phyloP scores from a whole-genome alignment of 2,329 filamentous ascomycete species.

The Arachnopeziza araneosa region DNA sequence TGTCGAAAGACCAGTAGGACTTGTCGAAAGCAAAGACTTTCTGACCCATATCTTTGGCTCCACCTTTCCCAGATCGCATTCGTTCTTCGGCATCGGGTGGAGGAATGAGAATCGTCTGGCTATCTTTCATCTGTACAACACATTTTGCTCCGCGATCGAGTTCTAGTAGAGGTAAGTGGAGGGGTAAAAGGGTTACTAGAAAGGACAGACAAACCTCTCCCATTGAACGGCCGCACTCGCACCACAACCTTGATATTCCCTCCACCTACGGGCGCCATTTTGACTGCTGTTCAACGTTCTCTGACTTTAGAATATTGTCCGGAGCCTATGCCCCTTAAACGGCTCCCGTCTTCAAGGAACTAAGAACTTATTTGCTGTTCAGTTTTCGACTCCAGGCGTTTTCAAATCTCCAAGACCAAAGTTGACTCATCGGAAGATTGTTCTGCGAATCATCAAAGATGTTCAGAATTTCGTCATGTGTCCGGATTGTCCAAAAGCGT shows the following conservation, averaged over 20 bases:
- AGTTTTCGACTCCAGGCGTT: slow-evolving; percentile 2
- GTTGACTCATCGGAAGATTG: slow-evolving; percentile 5
- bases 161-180: slow-evolving; percentile 48
- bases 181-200: neutral
- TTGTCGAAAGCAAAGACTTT: slow-evolving; percentile 95
- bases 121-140: slow-evolving; percentile 93
- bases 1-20: slow-evolving; percentile 97
- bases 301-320: slow-evolving; percentile 1
- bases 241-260: slow-evolving; percentile 99
- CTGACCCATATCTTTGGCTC: slow-evolving; percentile 61
- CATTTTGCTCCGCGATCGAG: slow-evolving; percentile 88
- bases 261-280: slow-evolving; percentile 46
- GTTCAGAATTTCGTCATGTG: neutral
- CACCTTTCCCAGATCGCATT: slow-evolving; percentile 51
- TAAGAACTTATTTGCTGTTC: slow-evolving; percentile 2
- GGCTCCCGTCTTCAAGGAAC: neutral
- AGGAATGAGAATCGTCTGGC: slow-evolving; percentile 79
- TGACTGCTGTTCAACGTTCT: slow-evolving; percentile 19
- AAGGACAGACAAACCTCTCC: slow-evolving; percentile 60
- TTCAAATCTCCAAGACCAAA: slow-evolving; percentile 1
- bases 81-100: slow-evolving; percentile 56
- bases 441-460: neutral
- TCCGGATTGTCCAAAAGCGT: neutral
- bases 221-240: slow-evolving; percentile 91
- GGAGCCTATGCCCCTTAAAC: slow-evolving; percentile 5